Percentiles rank a stretch among this genome's conserved stretches.
These are phyloP conservation scores for Lactuca saligna DNA, from an alignment of 129 eudicot genomes.

Conservation along the genomic window DNA sequence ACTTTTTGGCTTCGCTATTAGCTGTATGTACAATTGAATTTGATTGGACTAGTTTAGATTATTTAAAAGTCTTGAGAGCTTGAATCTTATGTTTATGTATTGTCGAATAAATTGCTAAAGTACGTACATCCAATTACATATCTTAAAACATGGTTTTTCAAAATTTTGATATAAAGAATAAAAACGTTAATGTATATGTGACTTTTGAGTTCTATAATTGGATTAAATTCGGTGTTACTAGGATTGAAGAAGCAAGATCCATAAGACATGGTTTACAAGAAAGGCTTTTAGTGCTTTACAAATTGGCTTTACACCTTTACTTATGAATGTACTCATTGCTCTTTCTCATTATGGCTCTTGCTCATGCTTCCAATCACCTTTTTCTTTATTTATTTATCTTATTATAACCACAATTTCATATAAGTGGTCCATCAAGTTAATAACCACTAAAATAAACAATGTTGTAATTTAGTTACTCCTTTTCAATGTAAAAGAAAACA, in stretches of 20 bases:
- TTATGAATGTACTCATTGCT: slow-evolving; percentile 36
- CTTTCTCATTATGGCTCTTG: slow-evolving; percentile 26
- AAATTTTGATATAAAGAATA: background rate
- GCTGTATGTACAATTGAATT: background rate
- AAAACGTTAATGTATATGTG: slow-evolving; percentile 1
- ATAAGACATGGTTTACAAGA: slow-evolving; percentile 29
- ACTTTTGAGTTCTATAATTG: slow-evolving; percentile 24
- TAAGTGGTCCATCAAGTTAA: background rate
- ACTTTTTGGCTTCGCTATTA: too few species aligned
- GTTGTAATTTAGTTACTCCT: background rate
- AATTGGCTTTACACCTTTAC: slow-evolving; percentile 41
- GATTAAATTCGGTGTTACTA: slow-evolving; percentile 28
- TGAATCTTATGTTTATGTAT: background rate
- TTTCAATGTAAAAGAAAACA: background rate
- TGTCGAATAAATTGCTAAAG: background rate
- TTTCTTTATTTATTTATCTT: background rate
- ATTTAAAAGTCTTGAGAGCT: background rate
- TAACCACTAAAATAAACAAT: background rate
- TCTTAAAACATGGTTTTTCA: background rate
- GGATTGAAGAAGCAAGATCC: slow-evolving; percentile 35
- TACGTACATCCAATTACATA: too few species aligned
- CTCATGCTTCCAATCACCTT: slow-evolving; percentile 35
- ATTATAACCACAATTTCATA: background rate
- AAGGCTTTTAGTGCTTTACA: slow-evolving; percentile 24
- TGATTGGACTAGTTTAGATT: background rate